Base-by-base conservation (phyloP, 208 protist species). In the Crithidia bombi region DNA sequence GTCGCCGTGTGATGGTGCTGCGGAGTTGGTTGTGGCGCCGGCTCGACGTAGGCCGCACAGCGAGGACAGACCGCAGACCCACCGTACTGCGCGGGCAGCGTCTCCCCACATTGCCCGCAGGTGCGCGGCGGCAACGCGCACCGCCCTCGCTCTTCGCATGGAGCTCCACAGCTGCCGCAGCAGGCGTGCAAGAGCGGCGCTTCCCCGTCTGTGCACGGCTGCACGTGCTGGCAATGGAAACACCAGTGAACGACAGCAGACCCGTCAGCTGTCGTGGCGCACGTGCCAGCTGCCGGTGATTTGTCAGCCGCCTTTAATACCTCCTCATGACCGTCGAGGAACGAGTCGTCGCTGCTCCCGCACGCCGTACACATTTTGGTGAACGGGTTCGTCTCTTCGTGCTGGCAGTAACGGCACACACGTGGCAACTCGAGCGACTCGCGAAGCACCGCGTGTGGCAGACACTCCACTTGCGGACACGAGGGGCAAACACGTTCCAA, bases 401-500 rank as follows among this genome's bases (percentile, higher is more conserved):
- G 64, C 7, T 61, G 51, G 62, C 86, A 93, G 36, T 59, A 52
- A 6, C 54, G 39, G 38, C 82, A 92, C 59, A 62, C 59, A 7
- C 80, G 71, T 30, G 55, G 39, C 7, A 55, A 47, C 36, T 46
- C 36, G 19, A 65, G 44, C 21, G 47, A 56, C 9, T 38, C 66
- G 12, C 69, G 74, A 49, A 63, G 58, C 46, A 84, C 28, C 25
- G 86, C 75, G 57, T 79, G 65, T 6, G 89, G 89, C 17, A 92
- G 66, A 62, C 76, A 96, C 30, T 94, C 91, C 39, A 96, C 88
- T 41, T 94, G 89, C 35, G 86, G 85, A 57, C 91, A 94, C 23
- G 75, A 57, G 10, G 87, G 88, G 67, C 91, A 96, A 26, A 76
- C 33, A 17, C 87, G 88, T 65, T 96, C 87, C 15, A 96, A 79